Evolutionary conservation across 768 basidiomycete genomes (phyloP).

Genomic region (Leucosporidium creatinivorum): DNA sequence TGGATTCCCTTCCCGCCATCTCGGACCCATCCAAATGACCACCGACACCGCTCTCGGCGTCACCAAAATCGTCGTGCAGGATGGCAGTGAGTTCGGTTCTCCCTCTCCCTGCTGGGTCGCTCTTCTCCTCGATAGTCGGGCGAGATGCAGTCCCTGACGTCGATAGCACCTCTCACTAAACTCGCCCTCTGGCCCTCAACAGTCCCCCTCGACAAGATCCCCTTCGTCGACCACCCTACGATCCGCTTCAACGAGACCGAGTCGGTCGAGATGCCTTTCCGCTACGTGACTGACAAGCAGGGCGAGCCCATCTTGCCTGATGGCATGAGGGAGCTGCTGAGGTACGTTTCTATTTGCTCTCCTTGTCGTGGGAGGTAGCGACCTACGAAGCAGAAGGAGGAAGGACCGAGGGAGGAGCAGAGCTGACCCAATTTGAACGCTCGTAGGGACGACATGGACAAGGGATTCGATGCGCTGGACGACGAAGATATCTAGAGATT

Average conservation of each 20-base stretch:
- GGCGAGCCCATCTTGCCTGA: slow-evolving; percentile 70
- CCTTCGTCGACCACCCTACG: slow-evolving; percentile 71
- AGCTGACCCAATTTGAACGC: no score
- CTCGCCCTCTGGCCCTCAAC: slow-evolving; percentile 2
- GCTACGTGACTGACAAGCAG: slow-evolving; percentile 53
- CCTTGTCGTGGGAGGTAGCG: neutral
- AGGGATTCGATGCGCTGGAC: neutral
- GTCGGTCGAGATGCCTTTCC: slow-evolving; percentile 96
- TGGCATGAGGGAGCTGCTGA: slow-evolving; percentile 79
- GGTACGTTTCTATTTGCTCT: slow-evolving; percentile 36
- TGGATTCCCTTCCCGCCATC: slow-evolving; percentile 77
- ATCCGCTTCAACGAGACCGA: slow-evolving; percentile 80
- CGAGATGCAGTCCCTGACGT: no score
- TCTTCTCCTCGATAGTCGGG: neutral
- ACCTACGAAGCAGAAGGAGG: no score
- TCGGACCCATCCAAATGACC: slow-evolving; percentile 92
- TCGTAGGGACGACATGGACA: slow-evolving; percentile 1
- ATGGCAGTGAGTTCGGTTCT: slow-evolving; percentile 50
- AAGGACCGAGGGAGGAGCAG: no score
- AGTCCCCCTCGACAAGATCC: slow-evolving; percentile 63
- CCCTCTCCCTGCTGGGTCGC: slow-evolving; percentile 8
- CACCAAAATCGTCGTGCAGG: slow-evolving; percentile 70
- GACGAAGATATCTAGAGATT: no score
- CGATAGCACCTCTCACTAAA: neutral
- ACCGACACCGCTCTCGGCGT: slow-evolving; percentile 95